phyloP scores from a whole-genome alignment of 2,329 filamentous ascomycete genomes.

The Mariannaea sp. region DNA sequence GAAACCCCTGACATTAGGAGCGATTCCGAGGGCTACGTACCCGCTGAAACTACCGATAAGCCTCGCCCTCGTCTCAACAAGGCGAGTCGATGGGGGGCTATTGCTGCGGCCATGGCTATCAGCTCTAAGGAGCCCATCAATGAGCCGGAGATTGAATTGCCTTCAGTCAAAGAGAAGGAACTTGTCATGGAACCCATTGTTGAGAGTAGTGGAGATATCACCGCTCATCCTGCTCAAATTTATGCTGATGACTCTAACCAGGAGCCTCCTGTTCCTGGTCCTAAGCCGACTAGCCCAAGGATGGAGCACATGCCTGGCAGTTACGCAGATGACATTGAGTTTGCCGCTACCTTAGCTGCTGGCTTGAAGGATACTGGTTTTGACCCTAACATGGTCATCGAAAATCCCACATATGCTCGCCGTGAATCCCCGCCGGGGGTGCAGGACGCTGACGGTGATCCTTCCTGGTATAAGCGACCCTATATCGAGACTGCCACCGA shows the following conservation, averaged over 20 bases:
- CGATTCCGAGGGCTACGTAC: conserved; percentile 40
- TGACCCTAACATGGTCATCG: conserved; percentile 70
- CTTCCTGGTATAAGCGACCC: conserved; percentile 53
- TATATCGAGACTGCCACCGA: conserved; percentile 55
- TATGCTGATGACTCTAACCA: conserved; percentile 48
- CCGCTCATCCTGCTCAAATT: conserved; percentile 28
- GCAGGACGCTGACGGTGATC: conserved; percentile 49
- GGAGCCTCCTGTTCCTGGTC: conserved; percentile 58
- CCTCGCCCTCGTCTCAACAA: conserved; percentile 44
- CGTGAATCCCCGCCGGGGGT: conserved; percentile 68
- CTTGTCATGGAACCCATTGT: conserved; percentile 25
- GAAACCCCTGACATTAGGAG: conserved; percentile 58
- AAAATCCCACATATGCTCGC: conserved; percentile 66
- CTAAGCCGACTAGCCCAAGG: conserved; percentile 58
- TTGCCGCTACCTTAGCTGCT: conserved; percentile 71
- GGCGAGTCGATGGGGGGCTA: conserved; percentile 56
- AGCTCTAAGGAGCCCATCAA: conserved; percentile 46
- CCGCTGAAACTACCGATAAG: conserved; percentile 35
- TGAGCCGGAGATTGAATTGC: conserved; percentile 38
- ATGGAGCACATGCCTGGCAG: conserved; percentile 63
- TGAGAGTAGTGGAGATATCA: conserved; percentile 25
- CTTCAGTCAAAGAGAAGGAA: conserved; percentile 17
- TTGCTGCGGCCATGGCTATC: conserved; percentile 55
- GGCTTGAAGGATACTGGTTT: conserved; percentile 72
- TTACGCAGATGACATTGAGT: conserved; percentile 70